Percentiles rank a stretch among this genome's conserved stretches.
Evolutionary conservation across 129 eudicot genomes (phyloP).

Genomic region (Pseudognaphalium luteoalbum): DNA sequence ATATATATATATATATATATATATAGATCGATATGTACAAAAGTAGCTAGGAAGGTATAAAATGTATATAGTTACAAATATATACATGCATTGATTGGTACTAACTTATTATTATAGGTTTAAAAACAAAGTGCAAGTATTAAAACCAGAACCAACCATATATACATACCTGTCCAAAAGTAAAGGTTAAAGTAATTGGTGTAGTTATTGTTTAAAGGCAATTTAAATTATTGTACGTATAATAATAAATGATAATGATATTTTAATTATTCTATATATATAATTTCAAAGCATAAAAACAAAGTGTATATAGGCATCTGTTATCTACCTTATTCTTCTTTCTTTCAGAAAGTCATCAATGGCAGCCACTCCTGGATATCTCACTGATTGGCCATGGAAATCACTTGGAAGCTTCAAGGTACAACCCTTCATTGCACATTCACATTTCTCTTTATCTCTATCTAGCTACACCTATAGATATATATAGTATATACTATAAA

Average conservation of each 20-base stretch:
- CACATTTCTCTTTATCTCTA: background rate
- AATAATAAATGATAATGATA: background rate
- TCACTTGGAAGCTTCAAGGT: conserved; percentile 83
- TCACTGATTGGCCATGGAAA: conserved; percentile 94
- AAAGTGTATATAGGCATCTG: background rate
- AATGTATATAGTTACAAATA: too few species aligned
- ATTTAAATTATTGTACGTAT: background rate
- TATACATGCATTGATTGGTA: background rate
- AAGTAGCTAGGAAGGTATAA: background rate
- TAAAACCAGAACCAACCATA: conserved; percentile 7
- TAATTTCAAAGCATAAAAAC: background rate
- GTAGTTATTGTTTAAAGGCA: conserved; percentile 17
- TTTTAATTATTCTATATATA: conserved; percentile 16
- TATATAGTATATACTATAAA: background rate
- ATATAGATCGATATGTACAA: too few species aligned
- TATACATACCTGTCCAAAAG: background rate
- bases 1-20: too few species aligned
- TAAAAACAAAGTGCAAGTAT: background rate
- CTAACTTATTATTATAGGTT: background rate
- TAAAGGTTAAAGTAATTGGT: background rate
- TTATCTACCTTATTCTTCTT: background rate
- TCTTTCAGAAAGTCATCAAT: conserved; percentile 33
- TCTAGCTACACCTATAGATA: too few species aligned
- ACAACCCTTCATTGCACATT: background rate
- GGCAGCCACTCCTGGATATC: conserved; percentile 84